Percentiles rank a stretch among this genome's conserved stretches.
Conservation (phyloP, 228 moss, liverwort and hornwort genomes). For the Sphagnum fallax region DNA sequence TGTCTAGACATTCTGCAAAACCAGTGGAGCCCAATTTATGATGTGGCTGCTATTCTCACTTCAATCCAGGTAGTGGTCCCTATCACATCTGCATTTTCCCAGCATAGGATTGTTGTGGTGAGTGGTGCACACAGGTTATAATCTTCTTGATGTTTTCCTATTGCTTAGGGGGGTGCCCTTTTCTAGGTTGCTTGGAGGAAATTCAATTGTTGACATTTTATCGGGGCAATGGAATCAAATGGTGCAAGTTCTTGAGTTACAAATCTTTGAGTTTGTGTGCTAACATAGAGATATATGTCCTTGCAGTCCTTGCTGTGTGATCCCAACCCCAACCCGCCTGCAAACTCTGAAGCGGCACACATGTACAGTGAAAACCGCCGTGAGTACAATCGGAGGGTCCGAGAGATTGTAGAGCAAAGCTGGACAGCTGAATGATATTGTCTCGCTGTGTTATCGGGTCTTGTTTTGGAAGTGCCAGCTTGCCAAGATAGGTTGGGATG, state of each 20-base stretch:
- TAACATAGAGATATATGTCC: not conserved
- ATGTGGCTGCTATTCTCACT: constrained; percentile 98
- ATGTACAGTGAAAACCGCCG: constrained; percentile 99
- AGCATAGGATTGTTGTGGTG: too few relatives aligned
- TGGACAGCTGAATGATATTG: constrained; percentile 87
- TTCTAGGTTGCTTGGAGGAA: not conserved
- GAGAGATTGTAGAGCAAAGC: constrained; percentile 99
- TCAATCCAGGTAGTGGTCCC: constrained; percentile 72
- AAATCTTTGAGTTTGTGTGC: not conserved
- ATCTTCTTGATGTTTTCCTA: not conserved
- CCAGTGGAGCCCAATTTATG: constrained; percentile 99
- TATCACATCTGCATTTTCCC: too few relatives aligned
- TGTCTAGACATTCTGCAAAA: constrained; percentile 98
- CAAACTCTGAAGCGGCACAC: constrained; percentile 98
- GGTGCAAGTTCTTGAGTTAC: not conserved
- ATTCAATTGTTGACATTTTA: not conserved
- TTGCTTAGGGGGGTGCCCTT: not conserved
- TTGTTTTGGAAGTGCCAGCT: constrained; percentile 7
- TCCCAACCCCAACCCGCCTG: constrained; percentile 97
- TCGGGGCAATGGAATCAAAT: not conserved
- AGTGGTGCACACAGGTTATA: not conserved
- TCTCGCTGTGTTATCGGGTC: constrained; percentile 2
- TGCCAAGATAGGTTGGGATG: constrained; percentile 31
- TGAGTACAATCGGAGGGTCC: constrained; percentile 96
- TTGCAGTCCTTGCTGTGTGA: constrained; percentile 97